Conservation (phyloP, 2,329 filamentous ascomycete species). For the Diaporthe vexans region DNA sequence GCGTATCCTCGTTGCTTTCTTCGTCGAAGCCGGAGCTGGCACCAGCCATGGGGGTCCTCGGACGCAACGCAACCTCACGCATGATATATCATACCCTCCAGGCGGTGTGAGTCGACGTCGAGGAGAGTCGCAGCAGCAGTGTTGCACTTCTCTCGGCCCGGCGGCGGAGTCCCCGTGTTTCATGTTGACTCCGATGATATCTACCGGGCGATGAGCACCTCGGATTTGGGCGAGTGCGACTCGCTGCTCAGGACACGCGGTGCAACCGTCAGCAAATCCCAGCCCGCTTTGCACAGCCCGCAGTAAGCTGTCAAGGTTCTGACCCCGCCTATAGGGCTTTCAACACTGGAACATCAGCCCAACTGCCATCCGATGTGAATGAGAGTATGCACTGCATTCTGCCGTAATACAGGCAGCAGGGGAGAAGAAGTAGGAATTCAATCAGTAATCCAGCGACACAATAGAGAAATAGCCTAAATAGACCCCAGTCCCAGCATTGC, state of each 20-base stretch:
- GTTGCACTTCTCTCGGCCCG: background rate
- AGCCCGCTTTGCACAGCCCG: slow-evolving; percentile 28
- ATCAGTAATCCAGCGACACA: background rate
- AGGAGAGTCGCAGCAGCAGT: background rate
- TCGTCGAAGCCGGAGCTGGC: background rate
- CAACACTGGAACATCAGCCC: background rate
- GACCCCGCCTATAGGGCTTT: background rate
- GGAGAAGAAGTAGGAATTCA: no score
- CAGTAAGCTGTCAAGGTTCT: background rate
- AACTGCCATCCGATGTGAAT: background rate
- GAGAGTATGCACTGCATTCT: background rate
- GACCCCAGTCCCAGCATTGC: background rate
- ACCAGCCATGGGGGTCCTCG: no score
- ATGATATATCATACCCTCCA: background rate
- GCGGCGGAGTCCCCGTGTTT: slow-evolving; percentile 1
- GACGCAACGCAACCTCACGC: background rate
- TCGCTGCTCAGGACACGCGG: slow-evolving; percentile 5
- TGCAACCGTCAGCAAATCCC: slow-evolving; percentile 21
- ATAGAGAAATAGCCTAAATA: no score
- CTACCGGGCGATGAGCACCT: background rate
- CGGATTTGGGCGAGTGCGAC: background rate
- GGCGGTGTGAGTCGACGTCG: background rate
- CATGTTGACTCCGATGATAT: background rate
- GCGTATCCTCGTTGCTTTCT: background rate
- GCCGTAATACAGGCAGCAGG: background rate